Conservation (phyloP, 1,284 basidiomycete genomes). For the Moesziomyces antarcticus region DNA sequence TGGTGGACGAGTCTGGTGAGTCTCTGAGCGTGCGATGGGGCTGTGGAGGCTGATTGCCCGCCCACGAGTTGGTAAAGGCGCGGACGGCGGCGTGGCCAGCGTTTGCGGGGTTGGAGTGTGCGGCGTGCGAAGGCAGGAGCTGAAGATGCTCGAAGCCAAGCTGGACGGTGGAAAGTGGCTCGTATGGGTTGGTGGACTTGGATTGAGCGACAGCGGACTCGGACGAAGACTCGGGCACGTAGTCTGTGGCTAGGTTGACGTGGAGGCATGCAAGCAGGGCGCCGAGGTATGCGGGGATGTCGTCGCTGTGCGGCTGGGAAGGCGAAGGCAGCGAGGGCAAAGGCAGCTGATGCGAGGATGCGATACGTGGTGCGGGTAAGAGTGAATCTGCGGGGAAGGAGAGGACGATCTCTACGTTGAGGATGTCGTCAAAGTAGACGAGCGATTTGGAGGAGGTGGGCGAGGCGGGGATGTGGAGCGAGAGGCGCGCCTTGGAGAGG, state of each 20-base stretch:
- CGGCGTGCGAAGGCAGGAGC: slow-evolving; percentile 26
- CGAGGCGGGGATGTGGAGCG: slow-evolving; percentile 19
- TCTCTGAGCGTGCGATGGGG: slow-evolving; percentile 33
- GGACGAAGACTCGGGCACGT: slow-evolving; percentile 19
- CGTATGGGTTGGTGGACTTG: slow-evolving; percentile 35
- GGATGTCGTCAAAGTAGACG: slow-evolving; percentile 43
- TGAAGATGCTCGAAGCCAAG: slow-evolving; percentile 21
- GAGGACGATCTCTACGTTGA: slow-evolving; percentile 28
- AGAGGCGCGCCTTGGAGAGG: slow-evolving; percentile 32
- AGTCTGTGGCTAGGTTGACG: slow-evolving; percentile 37
- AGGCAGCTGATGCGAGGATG: slow-evolving; percentile 5
- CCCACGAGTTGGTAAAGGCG: slow-evolving; percentile 40
- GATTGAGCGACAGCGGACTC: not conserved
- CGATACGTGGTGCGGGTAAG: slow-evolving; percentile 5
- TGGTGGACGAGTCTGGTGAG: not conserved
- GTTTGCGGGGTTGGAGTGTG: slow-evolving; percentile 12
- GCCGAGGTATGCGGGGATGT: slow-evolving; percentile 27
- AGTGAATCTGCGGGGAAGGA: slow-evolving; percentile 24
- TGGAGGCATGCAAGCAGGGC: slow-evolving; percentile 38
- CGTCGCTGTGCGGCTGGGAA: slow-evolving; percentile 5
- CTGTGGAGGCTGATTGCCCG: slow-evolving; percentile 32
- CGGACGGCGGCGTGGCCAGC: slow-evolving; percentile 26
- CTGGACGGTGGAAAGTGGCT: slow-evolving; percentile 33
- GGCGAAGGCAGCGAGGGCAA: slow-evolving; percentile 3
- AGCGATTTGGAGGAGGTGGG: slow-evolving; percentile 13